A percentile compares a stretch with the other conserved stretches of the same genome.
Conservation (phyloP, 352 stramenopile species). For the Phytopythium boreale region DNA sequence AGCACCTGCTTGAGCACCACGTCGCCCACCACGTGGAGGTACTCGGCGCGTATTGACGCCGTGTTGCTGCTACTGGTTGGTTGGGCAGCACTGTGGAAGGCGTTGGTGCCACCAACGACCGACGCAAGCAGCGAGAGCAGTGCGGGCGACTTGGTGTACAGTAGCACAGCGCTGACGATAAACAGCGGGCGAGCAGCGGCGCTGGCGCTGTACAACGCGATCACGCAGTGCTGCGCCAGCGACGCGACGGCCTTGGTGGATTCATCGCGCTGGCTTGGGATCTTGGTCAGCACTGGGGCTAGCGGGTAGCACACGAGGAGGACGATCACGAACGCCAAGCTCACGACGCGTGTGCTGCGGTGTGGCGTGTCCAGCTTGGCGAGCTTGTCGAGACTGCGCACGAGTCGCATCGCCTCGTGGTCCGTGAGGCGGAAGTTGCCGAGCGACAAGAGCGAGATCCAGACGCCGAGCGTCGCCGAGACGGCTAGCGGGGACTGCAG, state of each 20-base stretch:
- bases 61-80: not conserved
- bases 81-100: not conserved
- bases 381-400: constrained; percentile 42
- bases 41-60: constrained; percentile 35
- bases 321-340: constrained; percentile 50
- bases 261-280: constrained; percentile 56
- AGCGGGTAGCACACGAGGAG: constrained; percentile 58
- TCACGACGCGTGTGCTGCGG: constrained; percentile 34
- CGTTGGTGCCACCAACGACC: constrained; percentile 12
- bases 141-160: constrained; percentile 66
- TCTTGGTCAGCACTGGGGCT: constrained; percentile 47
- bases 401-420: constrained; percentile 38
- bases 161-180: constrained; percentile 56
- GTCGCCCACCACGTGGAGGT: constrained; percentile 57
- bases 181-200: constrained; percentile 45
- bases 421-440: constrained; percentile 45
- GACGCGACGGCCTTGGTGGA: constrained; percentile 42
- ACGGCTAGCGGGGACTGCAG: constrained; percentile 21
- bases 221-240: constrained; percentile 59
- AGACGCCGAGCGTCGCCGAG: constrained; percentile 34
- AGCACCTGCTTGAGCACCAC: constrained; percentile 64
- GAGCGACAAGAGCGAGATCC: constrained; percentile 44
- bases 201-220: constrained; percentile 45
- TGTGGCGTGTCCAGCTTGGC: constrained; percentile 18
- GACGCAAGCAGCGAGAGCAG: constrained; percentile 49